Evolutionary conservation across 2,329 filamentous ascomycete genomes (phyloP), one percentile per base, ranked within the genome.

Genomic region (Colletotrichum eleusines): DNA sequence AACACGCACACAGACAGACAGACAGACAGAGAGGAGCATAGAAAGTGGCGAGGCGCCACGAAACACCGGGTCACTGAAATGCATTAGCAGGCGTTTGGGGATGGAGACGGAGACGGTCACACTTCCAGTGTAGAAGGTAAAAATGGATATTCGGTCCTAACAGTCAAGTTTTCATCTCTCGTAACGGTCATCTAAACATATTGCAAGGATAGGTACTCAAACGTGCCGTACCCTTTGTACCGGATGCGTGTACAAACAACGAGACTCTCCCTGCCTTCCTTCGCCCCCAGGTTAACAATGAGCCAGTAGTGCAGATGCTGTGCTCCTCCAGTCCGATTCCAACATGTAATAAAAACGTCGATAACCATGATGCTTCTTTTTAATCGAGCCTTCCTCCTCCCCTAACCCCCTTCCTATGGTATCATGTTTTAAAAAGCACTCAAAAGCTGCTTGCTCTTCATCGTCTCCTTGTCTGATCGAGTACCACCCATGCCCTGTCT

Each of bases 41-140:
- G 48, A 51, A 2, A 33, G 35, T 8, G 18, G 35, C 11, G 28
- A 28, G 63, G 50, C 42, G 26, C 68, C 26, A 35, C 28, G 12
- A 23, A 26, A 53, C 26, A 59, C 59, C 42, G 35, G 48, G 54
- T 60, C 40, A 60, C 23, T 54, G 20, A 40, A 8, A 71, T 70
- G 73, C 73, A 74, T 74, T 73, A 63, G 61, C 59, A 63, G 72
- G 72, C 72, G 72, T 73, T 73, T 73, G 72, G 69, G 66, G 59
- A 48, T 35, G 60, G 65, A 51, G 48, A 65, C 14, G 60, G 65
- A 55, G 54, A 65, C 18, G 54, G 50, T 55, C 54, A 16, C n/a
- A 35, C 51, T 62, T n/a, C 35, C 33, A 54, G 40, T 69, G 59
- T 65, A 70, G 40, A 72, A 58, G 64, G 44, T 20, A 20, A 46